phyloP scores from a whole-genome alignment of 768 basidiomycete genomes.

The Lentinula detonsa region DNA sequence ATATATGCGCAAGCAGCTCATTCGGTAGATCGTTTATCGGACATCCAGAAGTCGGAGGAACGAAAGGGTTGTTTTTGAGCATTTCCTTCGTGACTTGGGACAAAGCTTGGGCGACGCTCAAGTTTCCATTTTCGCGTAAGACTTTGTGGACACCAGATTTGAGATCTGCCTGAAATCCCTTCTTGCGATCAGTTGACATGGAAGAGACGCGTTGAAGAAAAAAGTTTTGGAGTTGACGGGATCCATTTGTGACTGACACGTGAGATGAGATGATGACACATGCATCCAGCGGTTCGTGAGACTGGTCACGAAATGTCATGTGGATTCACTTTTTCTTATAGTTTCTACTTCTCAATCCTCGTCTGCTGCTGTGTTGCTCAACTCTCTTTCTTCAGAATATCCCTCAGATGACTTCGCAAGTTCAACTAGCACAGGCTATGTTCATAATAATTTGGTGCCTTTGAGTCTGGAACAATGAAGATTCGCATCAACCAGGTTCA shows the following conservation, averaged over 20 bases:
- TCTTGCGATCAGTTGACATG: conserved; percentile 1
- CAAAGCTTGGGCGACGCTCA: conserved; percentile 25
- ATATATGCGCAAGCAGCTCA: conserved; percentile 53
- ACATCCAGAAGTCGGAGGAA: conserved; percentile 39
- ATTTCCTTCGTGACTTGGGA: conserved; percentile 25
- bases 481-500: no score
- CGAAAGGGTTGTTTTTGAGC: conserved; percentile 41
- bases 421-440: no score
- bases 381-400: no score
- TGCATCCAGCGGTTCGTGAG: no score
- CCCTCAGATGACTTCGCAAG: no score
- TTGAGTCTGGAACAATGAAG: no score
- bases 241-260: background rate
- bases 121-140: conserved; percentile 16
- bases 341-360: no score
- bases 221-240: background rate
- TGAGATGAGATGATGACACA: background rate
- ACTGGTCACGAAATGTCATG: no score
- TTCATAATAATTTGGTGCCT: no score
- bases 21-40: conserved; percentile 48
- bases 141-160: background rate
- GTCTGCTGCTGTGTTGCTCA: no score
- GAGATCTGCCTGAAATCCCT: background rate
- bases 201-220: background rate
- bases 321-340: no score